Percentiles rank a stretch among this genome's conserved stretches.
Conservation (phyloP, 2,329 filamentous ascomycete species). For the Sphaerulina populicola region DNA sequence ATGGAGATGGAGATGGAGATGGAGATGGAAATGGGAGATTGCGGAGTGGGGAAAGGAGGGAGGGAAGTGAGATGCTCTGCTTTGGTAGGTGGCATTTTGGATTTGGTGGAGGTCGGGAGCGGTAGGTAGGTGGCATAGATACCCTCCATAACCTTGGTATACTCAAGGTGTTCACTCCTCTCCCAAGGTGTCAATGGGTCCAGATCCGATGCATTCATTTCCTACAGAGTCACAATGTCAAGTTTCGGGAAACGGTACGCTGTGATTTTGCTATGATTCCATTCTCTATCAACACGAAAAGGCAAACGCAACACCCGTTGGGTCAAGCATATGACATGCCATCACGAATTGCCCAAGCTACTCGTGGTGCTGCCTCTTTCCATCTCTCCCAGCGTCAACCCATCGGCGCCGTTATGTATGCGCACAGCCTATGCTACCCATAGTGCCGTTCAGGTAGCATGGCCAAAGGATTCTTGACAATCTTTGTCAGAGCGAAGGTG, state of each 20-base stretch:
- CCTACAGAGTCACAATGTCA: too few relatives aligned
- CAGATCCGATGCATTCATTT: too few relatives aligned
- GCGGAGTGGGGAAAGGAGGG: too few relatives aligned
- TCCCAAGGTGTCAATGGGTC: too few relatives aligned
- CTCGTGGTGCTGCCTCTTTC: neutral
- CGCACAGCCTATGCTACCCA: neutral
- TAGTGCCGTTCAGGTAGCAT: neutral
- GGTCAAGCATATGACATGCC: neutral
- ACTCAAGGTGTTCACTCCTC: too few relatives aligned
- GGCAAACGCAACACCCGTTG: constrained; percentile 9
- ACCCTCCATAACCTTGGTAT: too few relatives aligned
- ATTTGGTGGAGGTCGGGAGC: too few relatives aligned
- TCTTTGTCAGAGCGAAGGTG: constrained; percentile 3
- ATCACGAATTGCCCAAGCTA: neutral
- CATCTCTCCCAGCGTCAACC: neutral
- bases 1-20: too few relatives aligned
- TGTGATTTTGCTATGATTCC: neutral
- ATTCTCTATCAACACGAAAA: constrained; percentile 14
- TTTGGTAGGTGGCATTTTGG: too few relatives aligned
- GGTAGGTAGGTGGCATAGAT: too few relatives aligned
- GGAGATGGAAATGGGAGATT: too few relatives aligned
- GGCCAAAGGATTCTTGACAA: neutral
- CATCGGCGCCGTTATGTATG: neutral
- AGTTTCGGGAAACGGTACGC: neutral
- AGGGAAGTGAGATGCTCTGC: too few relatives aligned